Conservation (phyloP, 2,329 filamentous ascomycete genomes). For the Cladosporium phlei region DNA sequence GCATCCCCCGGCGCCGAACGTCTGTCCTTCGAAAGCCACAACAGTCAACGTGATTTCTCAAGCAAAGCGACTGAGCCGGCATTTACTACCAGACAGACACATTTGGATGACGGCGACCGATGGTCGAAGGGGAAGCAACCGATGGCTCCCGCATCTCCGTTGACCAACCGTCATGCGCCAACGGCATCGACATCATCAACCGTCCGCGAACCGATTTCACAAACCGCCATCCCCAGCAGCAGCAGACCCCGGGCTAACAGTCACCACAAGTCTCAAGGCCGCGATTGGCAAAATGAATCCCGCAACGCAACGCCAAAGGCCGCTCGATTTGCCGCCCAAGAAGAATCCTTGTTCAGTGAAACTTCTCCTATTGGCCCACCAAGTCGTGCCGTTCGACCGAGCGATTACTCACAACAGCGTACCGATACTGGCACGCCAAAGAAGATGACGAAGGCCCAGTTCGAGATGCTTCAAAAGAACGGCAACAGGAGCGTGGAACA, state of each 20-base stretch:
- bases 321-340: conserved; percentile 13
- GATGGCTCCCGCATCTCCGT: conserved; percentile 15
- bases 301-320: conserved; percentile 24
- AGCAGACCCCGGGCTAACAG: conserved; percentile 20
- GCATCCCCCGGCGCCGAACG: conserved; percentile 26
- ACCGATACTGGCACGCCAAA: conserved; percentile 43
- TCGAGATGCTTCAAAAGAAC: conserved; percentile 71
- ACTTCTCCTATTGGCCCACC: conserved; percentile 31
- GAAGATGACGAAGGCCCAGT: conserved; percentile 86
- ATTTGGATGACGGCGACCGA: conserved; percentile 26
- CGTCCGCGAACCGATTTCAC: background rate
- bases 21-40: conserved; percentile 15
- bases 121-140: conserved; percentile 23
- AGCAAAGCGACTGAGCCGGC: conserved; percentile 19
- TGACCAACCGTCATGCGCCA: conserved; percentile 11
- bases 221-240: background rate
- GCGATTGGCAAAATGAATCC: conserved; percentile 18
- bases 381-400: conserved; percentile 28
- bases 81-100: conserved; percentile 22
- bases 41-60: conserved; percentile 17
- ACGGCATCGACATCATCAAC: conserved; percentile 13
- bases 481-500: conserved; percentile 41
- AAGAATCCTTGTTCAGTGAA: conserved; percentile 26
- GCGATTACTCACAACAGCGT: conserved; percentile 16
- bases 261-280: conserved; percentile 22